Percentiles rank a stretch among this genome's conserved stretches.
These are phyloP conservation scores for Taphrina wiesneri DNA, from an alignment of 1,139 yeast genomes.

Conservation along the genomic window DNA sequence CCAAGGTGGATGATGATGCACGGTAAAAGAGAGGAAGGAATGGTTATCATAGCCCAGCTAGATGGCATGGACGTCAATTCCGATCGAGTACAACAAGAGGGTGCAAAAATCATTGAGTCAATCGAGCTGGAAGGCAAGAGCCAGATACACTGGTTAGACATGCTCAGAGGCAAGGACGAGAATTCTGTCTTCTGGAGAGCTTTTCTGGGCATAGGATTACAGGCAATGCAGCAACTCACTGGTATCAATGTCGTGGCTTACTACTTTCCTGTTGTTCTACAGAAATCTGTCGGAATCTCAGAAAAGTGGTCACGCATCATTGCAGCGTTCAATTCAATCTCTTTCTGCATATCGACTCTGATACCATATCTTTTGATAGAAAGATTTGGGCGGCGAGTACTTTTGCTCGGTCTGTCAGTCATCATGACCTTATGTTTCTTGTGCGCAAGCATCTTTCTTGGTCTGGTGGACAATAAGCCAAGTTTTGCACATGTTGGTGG, in stretches of 20 bases:
- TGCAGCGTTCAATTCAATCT: slow-evolving; percentile 25
- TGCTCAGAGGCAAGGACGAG: slow-evolving; percentile 20
- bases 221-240: slow-evolving; percentile 40
- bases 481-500: slow-evolving; percentile 38
- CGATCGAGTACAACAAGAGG: slow-evolving; percentile 36
- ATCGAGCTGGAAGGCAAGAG: slow-evolving; percentile 16
- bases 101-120: slow-evolving; percentile 16
- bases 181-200: slow-evolving; percentile 37
- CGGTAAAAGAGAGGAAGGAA: slow-evolving; percentile 60
- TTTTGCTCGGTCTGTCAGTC: slow-evolving; percentile 50
- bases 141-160: slow-evolving; percentile 1
- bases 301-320: slow-evolving; percentile 14
- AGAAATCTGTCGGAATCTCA: slow-evolving; percentile 26
- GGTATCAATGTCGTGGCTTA: slow-evolving; percentile 40
- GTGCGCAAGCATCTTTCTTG: slow-evolving; percentile 36
- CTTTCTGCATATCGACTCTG: slow-evolving; percentile 39
- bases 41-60: slow-evolving; percentile 47
- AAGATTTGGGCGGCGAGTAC: slow-evolving; percentile 65
- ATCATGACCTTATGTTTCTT: slow-evolving; percentile 38
- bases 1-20: slow-evolving; percentile 67
- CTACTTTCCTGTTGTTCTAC: slow-evolving; percentile 39
- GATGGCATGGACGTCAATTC: slow-evolving; percentile 37
- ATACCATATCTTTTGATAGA: slow-evolving; percentile 53
- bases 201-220: slow-evolving; percentile 38
- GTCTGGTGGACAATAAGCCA: slow-evolving; percentile 35